phyloP scores from a whole-genome alignment of 495 filamentous ascomycete species.

The Halenospora varia region DNA sequence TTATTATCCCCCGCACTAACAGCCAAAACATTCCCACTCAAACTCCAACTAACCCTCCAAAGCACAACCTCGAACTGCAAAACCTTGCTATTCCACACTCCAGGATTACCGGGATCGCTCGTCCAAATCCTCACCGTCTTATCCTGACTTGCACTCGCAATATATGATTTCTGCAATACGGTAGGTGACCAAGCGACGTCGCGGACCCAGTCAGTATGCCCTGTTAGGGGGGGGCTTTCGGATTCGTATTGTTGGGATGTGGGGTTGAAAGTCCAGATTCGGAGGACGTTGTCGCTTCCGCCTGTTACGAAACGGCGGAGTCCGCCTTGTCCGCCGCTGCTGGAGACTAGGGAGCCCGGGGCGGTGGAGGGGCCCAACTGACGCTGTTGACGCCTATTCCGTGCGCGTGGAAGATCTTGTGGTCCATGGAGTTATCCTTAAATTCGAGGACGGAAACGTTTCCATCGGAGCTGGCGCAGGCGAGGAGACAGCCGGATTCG shows the following conservation, averaged over 20 bases:
- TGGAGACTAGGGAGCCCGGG: slow-evolving; percentile 75
- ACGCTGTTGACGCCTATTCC: slow-evolving; percentile 91
- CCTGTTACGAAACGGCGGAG: slow-evolving; percentile 85
- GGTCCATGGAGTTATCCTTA: slow-evolving; percentile 84
- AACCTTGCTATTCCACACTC: slow-evolving; percentile 76
- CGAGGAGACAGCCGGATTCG: slow-evolving; percentile 89
- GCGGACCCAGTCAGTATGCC: slow-evolving; percentile 96
- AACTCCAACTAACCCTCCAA: slow-evolving; percentile 97
- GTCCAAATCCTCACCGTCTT: slow-evolving; percentile 98
- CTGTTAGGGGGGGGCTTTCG: slow-evolving; percentile 54
- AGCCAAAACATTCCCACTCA: slow-evolving; percentile 95
- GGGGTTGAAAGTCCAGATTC: slow-evolving; percentile 70
- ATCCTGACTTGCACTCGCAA: slow-evolving; percentile 91
- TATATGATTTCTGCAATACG: slow-evolving; percentile 90
- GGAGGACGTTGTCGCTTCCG: slow-evolving; percentile 86
- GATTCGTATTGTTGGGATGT: slow-evolving; percentile 45
- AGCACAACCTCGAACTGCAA: slow-evolving; percentile 83
- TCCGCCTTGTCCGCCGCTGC: slow-evolving; percentile 54
- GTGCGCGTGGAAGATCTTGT: slow-evolving; percentile 87
- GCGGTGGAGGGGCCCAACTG: slow-evolving; percentile 83
- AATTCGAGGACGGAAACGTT: slow-evolving; percentile 92
- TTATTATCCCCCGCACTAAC: slow-evolving; percentile 95
- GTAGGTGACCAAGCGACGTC: slow-evolving; percentile 97
- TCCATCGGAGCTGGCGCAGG: slow-evolving; percentile 90
- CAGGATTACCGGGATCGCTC: slow-evolving; percentile 52